A percentile compares a stretch with the other conserved stretches of the same genome.
phyloP scores from a whole-genome alignment of 495 filamentous ascomycete genomes.

The Oidiodendron maius region DNA sequence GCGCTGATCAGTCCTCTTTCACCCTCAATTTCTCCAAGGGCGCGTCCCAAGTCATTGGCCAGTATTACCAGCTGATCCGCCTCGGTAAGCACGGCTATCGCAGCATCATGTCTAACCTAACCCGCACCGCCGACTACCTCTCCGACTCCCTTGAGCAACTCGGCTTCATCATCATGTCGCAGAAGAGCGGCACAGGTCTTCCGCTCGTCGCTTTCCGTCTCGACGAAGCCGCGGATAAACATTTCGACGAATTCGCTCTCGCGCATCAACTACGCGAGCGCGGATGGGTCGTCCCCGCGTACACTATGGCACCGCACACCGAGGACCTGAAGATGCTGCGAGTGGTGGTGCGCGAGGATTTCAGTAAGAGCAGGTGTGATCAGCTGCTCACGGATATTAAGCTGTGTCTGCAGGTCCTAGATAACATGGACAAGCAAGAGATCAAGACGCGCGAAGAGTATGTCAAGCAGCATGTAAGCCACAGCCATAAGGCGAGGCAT shows the following conservation, averaged over 20 bases:
- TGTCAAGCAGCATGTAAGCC: slow-evolving; percentile 50
- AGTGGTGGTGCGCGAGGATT: slow-evolving; percentile 85
- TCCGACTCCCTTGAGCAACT: slow-evolving; percentile 58
- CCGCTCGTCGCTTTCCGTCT: slow-evolving; percentile 85
- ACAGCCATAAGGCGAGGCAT: slow-evolving; percentile 39
- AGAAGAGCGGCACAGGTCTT: slow-evolving; percentile 65
- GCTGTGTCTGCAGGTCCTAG: slow-evolving; percentile 58
- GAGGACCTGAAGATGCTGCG: slow-evolving; percentile 77
- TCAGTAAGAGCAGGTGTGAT: slow-evolving; percentile 70
- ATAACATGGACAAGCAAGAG: slow-evolving; percentile 65
- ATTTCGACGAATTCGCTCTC: slow-evolving; percentile 77
- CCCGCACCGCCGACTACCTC: slow-evolving; percentile 77
- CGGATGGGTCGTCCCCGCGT: slow-evolving; percentile 88
- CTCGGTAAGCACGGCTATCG: slow-evolving; percentile 85
- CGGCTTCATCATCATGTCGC: slow-evolving; percentile 81
- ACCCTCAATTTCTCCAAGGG: slow-evolving; percentile 97
- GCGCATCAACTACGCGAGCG: slow-evolving; percentile 77
- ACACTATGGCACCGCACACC: slow-evolving; percentile 88
- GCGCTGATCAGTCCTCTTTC: slow-evolving; percentile 91
- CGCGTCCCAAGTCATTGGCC: slow-evolving; percentile 85
- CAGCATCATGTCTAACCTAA: slow-evolving; percentile 77
- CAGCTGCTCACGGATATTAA: slow-evolving; percentile 66
- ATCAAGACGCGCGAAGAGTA: slow-evolving; percentile 61
- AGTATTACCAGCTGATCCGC: slow-evolving; percentile 93
- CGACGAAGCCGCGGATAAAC: slow-evolving; percentile 38